Evolutionary conservation across 257 asterid species (phyloP), one percentile per base, ranked within the genome.

Genomic region (Knoxia roxburghii): DNA sequence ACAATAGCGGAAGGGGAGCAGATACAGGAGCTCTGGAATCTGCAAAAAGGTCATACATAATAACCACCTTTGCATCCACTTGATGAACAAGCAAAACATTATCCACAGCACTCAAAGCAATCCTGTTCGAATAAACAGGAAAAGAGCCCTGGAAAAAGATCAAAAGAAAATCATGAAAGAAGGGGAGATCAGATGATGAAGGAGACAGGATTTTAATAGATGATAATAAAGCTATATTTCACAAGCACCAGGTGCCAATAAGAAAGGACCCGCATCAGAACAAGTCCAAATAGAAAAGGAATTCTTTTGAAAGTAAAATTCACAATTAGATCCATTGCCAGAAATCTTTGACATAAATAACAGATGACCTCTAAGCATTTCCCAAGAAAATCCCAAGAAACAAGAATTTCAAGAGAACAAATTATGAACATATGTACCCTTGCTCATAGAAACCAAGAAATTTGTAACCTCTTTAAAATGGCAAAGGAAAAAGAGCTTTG

Each of bases 31-130:
- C 81, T 73, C 79, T 88, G 48, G 90, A 86, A 80, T 88, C 97
- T 56, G 87, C 75, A 79, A 74, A 88, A 41, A 90, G 60, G 72
- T 93, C 99, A 39, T 93, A 93, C 65, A 93, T 68, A 69, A 93
- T 93, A 64, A 83, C 96, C 68, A 93, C 99, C 80, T 90, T 93
- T 35, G 99, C 96, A 63, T 88, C 99, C 80, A 77, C 90, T 82
- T 93, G 99, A 81, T 93, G 99, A 81, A 93, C 87, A 58, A 93
- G 86, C 83, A 93, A 80, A 72, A 88, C 83, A 75, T 86, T 93
- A 80, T 93, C 97, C 67, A 93, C 83, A 69, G 87, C 95, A 68
- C 88, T 93, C 68, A 86, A 80, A 64, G 85, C 86, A 70, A 86
- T 81, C 83, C 72, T 84, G 71, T 77, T 85, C 65, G 99, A 93